A percentile compares a stretch with the other conserved stretches of the same genome.
Conservation (phyloP, 208 protist genomes). For the Leishmania amazonensis region DNA sequence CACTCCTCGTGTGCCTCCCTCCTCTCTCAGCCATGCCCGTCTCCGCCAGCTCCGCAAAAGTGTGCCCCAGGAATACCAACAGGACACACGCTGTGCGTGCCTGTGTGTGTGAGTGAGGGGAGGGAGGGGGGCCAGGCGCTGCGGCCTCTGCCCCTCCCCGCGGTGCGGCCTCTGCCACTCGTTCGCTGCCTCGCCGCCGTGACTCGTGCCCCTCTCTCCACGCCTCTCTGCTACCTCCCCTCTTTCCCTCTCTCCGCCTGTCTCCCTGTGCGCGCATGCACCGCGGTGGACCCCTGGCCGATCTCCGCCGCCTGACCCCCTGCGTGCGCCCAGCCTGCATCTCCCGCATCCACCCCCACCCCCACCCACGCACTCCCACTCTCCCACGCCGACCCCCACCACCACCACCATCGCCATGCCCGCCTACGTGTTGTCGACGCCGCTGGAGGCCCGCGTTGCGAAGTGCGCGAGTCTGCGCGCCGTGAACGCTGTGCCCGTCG, state of each 20-base stretch:
- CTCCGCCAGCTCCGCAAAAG: neutral
- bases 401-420: slow-evolving; percentile 12
- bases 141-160: neutral
- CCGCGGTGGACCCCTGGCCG: neutral
- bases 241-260: neutral
- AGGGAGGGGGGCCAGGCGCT: neutral
- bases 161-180: neutral
- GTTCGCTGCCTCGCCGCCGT: neutral
- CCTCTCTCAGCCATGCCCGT: neutral
- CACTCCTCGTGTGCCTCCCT: neutral
- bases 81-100: neutral
- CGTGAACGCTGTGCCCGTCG: slow-evolving; percentile 14
- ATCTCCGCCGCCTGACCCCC: no score
- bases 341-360: neutral
- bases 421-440: slow-evolving; percentile 24
- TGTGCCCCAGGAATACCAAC: neutral
- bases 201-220: neutral
- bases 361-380: neutral
- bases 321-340: no score
- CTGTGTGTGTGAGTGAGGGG: no score
- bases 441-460: slow-evolving; percentile 22
- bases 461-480: slow-evolving; percentile 20
- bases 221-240: neutral
- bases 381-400: neutral
- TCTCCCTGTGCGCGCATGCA: neutral